phyloP scores from a whole-genome alignment of 768 basidiomycete genomes.

The Multifurca ochricompacta region DNA sequence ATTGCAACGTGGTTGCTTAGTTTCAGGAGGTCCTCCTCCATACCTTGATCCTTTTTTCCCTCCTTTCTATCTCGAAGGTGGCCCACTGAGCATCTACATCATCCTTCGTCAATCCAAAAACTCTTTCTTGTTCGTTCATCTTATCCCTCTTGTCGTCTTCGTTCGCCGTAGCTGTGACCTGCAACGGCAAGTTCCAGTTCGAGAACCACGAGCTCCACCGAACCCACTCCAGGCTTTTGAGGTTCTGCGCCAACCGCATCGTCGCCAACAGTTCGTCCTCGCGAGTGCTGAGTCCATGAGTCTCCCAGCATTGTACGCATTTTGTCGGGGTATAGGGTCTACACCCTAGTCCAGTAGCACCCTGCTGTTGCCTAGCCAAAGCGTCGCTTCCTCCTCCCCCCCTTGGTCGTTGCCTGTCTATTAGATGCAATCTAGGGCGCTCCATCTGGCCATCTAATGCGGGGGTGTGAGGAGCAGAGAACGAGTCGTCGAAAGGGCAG shows the following conservation, averaged over 20 bases:
- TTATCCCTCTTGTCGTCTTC: background rate
- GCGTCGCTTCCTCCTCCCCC: too few relatives aligned
- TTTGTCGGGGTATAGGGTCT: constrained; percentile 17
- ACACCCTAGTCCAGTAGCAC: background rate
- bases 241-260: constrained; percentile 19
- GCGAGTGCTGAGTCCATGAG: constrained; percentile 11
- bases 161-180: background rate
- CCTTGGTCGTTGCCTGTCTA: constrained; percentile 16
- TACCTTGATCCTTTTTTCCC: constrained; percentile 35
- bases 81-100: constrained; percentile 26
- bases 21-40: constrained; percentile 37
- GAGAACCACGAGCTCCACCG: constrained; percentile 23
- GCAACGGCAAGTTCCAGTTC: constrained; percentile 5
- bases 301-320: constrained; percentile 18
- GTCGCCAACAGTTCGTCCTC: constrained; percentile 17
- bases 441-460: background rate
- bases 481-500: constrained; percentile 8
- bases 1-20: background rate
- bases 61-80: constrained; percentile 36
- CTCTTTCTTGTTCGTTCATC: too few relatives aligned
- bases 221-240: constrained; percentile 15
- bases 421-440: background rate
- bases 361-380: background rate
- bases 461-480: constrained; percentile 18
- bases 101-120: too few relatives aligned